These are phyloP conservation scores for Batkoa obscura DNA, from an alignment of 371 early-diverging fungal genomes.

Conservation along the genomic window DNA sequence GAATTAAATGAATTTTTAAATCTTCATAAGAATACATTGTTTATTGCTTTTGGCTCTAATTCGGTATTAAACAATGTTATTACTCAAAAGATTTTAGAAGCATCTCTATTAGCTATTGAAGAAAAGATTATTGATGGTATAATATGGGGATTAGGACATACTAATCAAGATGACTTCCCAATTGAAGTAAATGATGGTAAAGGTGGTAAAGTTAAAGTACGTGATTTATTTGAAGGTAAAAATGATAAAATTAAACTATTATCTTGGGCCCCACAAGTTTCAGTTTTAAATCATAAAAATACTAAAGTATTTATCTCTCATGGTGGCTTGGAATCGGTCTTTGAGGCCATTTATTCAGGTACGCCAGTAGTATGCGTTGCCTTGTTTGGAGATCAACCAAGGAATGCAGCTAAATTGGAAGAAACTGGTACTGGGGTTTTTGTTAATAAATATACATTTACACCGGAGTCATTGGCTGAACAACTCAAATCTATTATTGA, in stretches of 20 bases:
- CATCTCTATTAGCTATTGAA: not conserved
- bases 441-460: not conserved
- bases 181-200: not conserved
- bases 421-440: not conserved
- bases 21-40: not conserved
- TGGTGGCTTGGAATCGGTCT: slow-evolving; percentile 2
- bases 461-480: not conserved
- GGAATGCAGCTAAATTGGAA: not conserved
- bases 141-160: slow-evolving; percentile 4
- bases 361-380: slow-evolving; percentile 1
- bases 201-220: too few species aligned
- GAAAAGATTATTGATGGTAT: slow-evolving; percentile 3
- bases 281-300: slow-evolving; percentile 1
- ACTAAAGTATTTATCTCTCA: slow-evolving; percentile 5
- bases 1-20: too few species aligned
- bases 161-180: not conserved
- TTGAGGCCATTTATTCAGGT: not conserved
- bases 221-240: not conserved
- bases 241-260: not conserved
- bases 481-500: not conserved
- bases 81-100: not conserved
- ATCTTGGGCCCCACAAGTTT: slow-evolving; percentile 2
- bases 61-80: not conserved
- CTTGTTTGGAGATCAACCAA: slow-evolving; percentile 1
- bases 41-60: slow-evolving; percentile 1